Percentiles rank a stretch among this genome's conserved stretches.
Conservation (phyloP, 768 basidiomycete species). For the Porpolomopsis calyptriformis region DNA sequence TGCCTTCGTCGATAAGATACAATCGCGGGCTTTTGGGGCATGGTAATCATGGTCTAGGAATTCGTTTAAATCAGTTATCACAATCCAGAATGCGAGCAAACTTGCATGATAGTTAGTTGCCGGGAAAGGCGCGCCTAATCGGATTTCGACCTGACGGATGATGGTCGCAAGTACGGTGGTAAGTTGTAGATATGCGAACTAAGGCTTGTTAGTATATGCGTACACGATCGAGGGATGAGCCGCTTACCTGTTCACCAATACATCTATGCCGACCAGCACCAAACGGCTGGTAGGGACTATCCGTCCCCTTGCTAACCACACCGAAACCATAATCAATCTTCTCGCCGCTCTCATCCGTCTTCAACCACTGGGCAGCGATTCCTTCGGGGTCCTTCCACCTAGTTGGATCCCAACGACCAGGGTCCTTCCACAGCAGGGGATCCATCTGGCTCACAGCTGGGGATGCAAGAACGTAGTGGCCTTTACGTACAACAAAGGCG, state of each 20-base stretch:
- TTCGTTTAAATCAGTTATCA: conserved; percentile 7
- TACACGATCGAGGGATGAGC: no score
- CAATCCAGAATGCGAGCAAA: conserved; percentile 8
- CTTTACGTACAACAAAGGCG: conserved; percentile 80
- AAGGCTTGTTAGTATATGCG: no score
- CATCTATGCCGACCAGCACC: conserved; percentile 94
- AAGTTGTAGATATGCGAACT: conserved; percentile 94
- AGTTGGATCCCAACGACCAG: conserved; percentile 62
- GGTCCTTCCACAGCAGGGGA: conserved; percentile 67
- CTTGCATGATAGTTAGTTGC: conserved; percentile 84
- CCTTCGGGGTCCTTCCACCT: conserved; percentile 85
- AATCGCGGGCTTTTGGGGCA: conserved; percentile 62
- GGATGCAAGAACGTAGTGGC: conserved; percentile 80
- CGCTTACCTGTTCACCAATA: conserved; percentile 75
- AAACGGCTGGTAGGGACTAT: conserved; percentile 94
- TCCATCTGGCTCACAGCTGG: conserved; percentile 86
- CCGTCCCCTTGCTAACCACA: conserved; percentile 89
- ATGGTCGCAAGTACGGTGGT: conserved; percentile 74
- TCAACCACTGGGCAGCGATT: conserved; percentile 67
- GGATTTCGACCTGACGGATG: conserved; percentile 66
- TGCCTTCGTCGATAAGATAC: conserved; percentile 60
- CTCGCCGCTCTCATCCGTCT: conserved; percentile 63
- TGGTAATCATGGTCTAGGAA: conserved; percentile 91
- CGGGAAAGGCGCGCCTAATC: conserved; percentile 59
- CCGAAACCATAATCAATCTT: conserved; percentile 97